Conservation (phyloP, 768 basidiomycete genomes). For the Suillus luteus region DNA sequence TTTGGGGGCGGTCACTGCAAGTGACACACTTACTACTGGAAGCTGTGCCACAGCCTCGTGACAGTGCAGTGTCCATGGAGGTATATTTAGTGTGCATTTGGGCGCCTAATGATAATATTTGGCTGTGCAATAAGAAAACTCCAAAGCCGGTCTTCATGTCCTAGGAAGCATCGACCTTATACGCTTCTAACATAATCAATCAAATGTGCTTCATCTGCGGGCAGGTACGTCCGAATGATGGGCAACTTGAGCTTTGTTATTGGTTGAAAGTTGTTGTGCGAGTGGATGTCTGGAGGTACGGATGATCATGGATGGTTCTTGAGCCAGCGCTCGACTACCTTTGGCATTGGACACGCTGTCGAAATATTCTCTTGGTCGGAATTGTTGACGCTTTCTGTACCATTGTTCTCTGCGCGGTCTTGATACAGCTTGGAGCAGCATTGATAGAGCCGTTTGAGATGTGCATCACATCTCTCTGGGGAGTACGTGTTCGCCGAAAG, state of each 20-base stretch:
- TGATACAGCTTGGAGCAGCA: conserved; percentile 67
- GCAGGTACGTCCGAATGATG: background rate
- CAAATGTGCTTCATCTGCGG: background rate
- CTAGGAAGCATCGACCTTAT: background rate
- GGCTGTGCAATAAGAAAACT: background rate
- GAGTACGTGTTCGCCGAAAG: conserved; percentile 62
- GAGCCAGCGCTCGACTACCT: conserved; percentile 59
- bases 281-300: background rate
- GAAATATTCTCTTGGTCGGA: conserved; percentile 34
- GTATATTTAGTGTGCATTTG: background rate
- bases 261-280: background rate
- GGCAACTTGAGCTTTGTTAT: background rate
- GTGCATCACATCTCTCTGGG: conserved; percentile 60
- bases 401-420: background rate
- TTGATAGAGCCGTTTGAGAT: conserved; percentile 54
- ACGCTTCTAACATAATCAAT: background rate
- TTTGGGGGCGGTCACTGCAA: background rate
- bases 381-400: conserved; percentile 34
- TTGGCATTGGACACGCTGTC: conserved; percentile 61
- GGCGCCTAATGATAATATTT: background rate
- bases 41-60: background rate
- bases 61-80: background rate
- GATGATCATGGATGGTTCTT: conserved; percentile 43
- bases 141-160: background rate
- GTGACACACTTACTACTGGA: background rate